These are phyloP conservation scores for Agastache rugosa DNA, from an alignment of 257 asterid genomes.

Conservation along the genomic window DNA sequence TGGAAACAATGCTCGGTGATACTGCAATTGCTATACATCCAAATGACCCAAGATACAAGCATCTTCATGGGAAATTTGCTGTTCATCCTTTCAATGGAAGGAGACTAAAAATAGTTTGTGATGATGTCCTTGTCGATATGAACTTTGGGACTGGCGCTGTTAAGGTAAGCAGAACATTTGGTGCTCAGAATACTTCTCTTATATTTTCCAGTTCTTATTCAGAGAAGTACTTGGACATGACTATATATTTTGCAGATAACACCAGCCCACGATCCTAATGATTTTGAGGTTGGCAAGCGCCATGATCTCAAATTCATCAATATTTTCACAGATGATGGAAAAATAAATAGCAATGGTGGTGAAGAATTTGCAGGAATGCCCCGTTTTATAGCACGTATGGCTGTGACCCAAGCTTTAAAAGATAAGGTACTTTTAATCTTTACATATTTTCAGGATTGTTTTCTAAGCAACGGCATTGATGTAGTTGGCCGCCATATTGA, in stretches of 20 bases:
- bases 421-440: conserved; percentile 53
- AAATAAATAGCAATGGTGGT: conserved; percentile 89
- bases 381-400: conserved; percentile 88
- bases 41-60: conserved; percentile 73
- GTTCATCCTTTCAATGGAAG: conserved; percentile 90
- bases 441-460: background rate
- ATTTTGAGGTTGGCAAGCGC: conserved; percentile 95
- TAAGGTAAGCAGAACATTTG: conserved; percentile 57
- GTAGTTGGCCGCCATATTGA: conserved; percentile 7
- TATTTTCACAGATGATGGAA: conserved; percentile 93
- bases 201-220: conserved; percentile 17
- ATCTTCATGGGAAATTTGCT: conserved; percentile 85
- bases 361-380: conserved; percentile 76
- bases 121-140: conserved; percentile 84
- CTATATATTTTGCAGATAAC: conserved; percentile 70
- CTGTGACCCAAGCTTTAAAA: conserved; percentile 75
- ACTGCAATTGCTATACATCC: conserved; percentile 98
- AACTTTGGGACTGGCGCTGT: conserved; percentile 97
- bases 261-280: conserved; percentile 99
- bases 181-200: conserved; percentile 20
- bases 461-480: background rate
- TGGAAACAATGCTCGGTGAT: conserved; percentile 97
- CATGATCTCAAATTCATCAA: conserved; percentile 81
- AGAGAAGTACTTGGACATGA: conserved; percentile 35
- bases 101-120: conserved; percentile 90